Percentiles rank a stretch among this genome's conserved stretches.
Evolutionary conservation across 2,329 filamentous ascomycete genomes (phyloP).

Genomic region (Paraphoma sp.): DNA sequence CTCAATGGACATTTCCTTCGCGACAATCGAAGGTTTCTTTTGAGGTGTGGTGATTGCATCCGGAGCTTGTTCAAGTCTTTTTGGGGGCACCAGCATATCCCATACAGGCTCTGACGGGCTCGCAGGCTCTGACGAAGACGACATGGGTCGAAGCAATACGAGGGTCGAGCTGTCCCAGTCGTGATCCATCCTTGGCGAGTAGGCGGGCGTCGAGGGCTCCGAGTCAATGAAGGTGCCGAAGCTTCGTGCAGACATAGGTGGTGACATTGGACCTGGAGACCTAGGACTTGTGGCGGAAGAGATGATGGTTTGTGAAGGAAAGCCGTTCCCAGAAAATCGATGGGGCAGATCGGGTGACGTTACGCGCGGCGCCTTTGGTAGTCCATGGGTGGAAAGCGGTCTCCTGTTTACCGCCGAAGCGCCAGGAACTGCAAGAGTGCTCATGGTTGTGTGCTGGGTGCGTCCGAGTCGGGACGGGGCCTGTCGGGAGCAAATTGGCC

Average conservation of each 20-base stretch:
- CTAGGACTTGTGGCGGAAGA: slow-evolving; percentile 29
- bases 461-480: slow-evolving; percentile 9
- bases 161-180: slow-evolving; percentile 38
- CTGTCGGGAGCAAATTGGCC: too few species aligned
- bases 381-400: slow-evolving; percentile 40
- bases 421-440: slow-evolving; percentile 29
- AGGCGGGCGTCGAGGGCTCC: slow-evolving; percentile 46
- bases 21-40: slow-evolving; percentile 10
- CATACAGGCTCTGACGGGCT: slow-evolving; percentile 40
- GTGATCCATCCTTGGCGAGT: slow-evolving; percentile 36
- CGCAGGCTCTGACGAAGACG: slow-evolving; percentile 31
- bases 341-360: slow-evolving; percentile 36
- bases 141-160: slow-evolving; percentile 36
- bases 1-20: slow-evolving; percentile 10
- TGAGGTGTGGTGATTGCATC: background rate
- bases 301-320: slow-evolving; percentile 19
- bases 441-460: slow-evolving; percentile 14
- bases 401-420: slow-evolving; percentile 27
- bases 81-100: slow-evolving; percentile 39
- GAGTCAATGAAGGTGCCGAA: slow-evolving; percentile 47
- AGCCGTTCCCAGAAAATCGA: slow-evolving; percentile 34
- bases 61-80: slow-evolving; percentile 9
- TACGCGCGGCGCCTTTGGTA: slow-evolving; percentile 40
- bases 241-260: slow-evolving; percentile 45
- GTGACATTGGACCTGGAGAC: slow-evolving; percentile 35